These are phyloP conservation scores for Colletotrichum siamense DNA, from an alignment of 2,329 filamentous ascomycete genomes.

Conservation along the genomic window DNA sequence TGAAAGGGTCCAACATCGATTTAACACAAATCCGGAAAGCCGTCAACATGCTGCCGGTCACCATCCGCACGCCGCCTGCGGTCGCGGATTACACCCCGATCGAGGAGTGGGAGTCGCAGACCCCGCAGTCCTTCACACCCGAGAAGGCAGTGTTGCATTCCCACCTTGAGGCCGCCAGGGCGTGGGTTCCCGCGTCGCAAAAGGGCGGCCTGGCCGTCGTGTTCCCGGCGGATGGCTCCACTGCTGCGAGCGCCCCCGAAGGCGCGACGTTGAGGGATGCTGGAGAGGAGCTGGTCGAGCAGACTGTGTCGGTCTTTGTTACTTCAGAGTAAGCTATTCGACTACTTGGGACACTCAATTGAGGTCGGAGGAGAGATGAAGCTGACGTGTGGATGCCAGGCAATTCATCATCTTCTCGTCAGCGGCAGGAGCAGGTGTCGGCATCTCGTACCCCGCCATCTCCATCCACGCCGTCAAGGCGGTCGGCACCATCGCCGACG, in stretches of 20 bases:
- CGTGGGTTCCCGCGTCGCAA: conserved; percentile 62
- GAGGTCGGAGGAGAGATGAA: background rate
- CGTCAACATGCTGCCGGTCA: conserved; percentile 51
- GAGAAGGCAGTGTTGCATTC: conserved; percentile 75
- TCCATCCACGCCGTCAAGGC: conserved; percentile 78
- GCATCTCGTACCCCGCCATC: conserved; percentile 77
- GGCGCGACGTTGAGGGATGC: conserved; percentile 35
- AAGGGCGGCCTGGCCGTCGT: conserved; percentile 61
- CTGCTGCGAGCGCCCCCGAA: conserved; percentile 37
- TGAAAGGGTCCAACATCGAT: background rate
- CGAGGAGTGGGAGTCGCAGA: conserved; percentile 73
- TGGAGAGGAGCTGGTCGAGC: conserved; percentile 45
- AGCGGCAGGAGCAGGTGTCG: conserved; percentile 62
- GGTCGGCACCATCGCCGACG: conserved; percentile 43
- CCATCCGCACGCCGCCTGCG: conserved; percentile 62
- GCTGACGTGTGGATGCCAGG: conserved; percentile 23
- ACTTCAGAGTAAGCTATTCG: conserved; percentile 57
- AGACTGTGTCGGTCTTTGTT: conserved; percentile 61
- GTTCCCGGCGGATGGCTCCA: conserved; percentile 46
- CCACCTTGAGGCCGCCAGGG: conserved; percentile 60
- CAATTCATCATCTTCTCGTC: conserved; percentile 68
- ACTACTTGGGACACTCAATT: background rate
- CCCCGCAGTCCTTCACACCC: conserved; percentile 74
- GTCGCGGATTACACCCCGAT: conserved; percentile 67
- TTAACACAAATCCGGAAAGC: background rate